phyloP scores from a whole-genome alignment of 257 asterid genomes.

The Nicotiana undulata region DNA sequence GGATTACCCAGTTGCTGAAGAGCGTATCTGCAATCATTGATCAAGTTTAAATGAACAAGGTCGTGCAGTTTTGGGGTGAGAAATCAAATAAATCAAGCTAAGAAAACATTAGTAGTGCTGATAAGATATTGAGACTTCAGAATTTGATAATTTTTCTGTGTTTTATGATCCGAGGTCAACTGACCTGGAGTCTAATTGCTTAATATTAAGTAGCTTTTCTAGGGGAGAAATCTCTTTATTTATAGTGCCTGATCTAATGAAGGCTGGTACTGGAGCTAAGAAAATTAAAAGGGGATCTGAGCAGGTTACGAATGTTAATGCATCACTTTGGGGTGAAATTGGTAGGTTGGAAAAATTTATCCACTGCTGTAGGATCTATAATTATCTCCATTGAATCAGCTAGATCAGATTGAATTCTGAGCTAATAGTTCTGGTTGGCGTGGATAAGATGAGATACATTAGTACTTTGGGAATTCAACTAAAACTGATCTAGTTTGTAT shows the following conservation, averaged over 20 bases:
- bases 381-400: constrained; percentile 33
- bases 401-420: constrained; percentile 16
- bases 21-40: too few relatives aligned
- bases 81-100: constrained; percentile 17
- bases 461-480: background rate
- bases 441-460: background rate
- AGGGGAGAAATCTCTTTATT: constrained; percentile 26
- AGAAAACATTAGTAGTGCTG: constrained; percentile 25
- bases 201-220: constrained; percentile 40
- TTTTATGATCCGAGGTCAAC: constrained; percentile 42
- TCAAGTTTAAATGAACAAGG: too few relatives aligned
- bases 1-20: too few relatives aligned
- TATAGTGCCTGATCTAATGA: constrained; percentile 49
- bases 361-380: constrained; percentile 44
- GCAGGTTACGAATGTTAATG: constrained; percentile 47
- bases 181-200: constrained; percentile 38
- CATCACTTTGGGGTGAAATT: constrained; percentile 35
- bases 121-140: constrained; percentile 48
- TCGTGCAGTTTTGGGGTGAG: background rate
- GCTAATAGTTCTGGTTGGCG: background rate
- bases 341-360: constrained; percentile 47
- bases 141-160: constrained; percentile 52
- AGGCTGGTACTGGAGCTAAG: constrained; percentile 54
- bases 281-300: constrained; percentile 43
- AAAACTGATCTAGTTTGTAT: background rate